These are phyloP conservation scores for Colletotrichum eleusines DNA, from an alignment of 2,329 filamentous ascomycete genomes.

Conservation along the genomic window DNA sequence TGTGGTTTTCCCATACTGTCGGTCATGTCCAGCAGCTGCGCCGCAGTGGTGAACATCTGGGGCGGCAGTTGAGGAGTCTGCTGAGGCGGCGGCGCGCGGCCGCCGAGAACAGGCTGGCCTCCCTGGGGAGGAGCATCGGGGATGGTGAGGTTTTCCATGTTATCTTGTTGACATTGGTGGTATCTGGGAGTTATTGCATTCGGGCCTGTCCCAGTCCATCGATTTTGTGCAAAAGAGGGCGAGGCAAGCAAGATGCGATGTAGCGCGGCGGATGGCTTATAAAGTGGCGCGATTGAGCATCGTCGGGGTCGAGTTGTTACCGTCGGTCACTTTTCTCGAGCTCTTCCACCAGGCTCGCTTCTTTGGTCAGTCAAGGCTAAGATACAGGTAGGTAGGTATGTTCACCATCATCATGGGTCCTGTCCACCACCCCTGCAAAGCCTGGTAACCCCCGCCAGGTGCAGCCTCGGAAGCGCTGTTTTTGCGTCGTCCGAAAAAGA, in stretches of 20 bases:
- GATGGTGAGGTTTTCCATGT: constrained; percentile 67
- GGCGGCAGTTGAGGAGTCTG: constrained; percentile 75
- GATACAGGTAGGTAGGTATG: constrained; percentile 5
- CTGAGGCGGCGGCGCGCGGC: constrained; percentile 55
- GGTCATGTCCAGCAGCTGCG: constrained; percentile 93
- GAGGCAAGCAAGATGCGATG: constrained; percentile 6
- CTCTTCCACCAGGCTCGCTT: constrained; percentile 7
- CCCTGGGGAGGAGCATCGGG: constrained; percentile 61
- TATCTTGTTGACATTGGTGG: constrained; percentile 41
- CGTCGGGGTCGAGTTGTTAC: constrained; percentile 4
- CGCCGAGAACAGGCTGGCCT: constrained; percentile 48
- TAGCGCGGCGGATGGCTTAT: constrained; percentile 23
- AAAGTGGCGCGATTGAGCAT: constrained; percentile 14
- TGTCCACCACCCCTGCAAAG: constrained; percentile 7
- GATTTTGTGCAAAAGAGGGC: constrained; percentile 20
- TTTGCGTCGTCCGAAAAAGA: constrained; percentile 16
- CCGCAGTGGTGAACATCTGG: constrained; percentile 98
- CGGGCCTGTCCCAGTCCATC: constrained; percentile 39
- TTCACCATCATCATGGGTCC: constrained; percentile 37
- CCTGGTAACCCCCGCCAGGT: constrained; percentile 6
- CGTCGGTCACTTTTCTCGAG: constrained; percentile 3
- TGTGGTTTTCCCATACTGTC: constrained; percentile 78
- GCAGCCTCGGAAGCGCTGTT: constrained; percentile 19
- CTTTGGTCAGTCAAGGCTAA: background rate
- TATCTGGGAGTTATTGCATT: constrained; percentile 38